phyloP scores from a whole-genome alignment of 2,329 filamentous ascomycete genomes.

The Pseudopyricularia cyperi region DNA sequence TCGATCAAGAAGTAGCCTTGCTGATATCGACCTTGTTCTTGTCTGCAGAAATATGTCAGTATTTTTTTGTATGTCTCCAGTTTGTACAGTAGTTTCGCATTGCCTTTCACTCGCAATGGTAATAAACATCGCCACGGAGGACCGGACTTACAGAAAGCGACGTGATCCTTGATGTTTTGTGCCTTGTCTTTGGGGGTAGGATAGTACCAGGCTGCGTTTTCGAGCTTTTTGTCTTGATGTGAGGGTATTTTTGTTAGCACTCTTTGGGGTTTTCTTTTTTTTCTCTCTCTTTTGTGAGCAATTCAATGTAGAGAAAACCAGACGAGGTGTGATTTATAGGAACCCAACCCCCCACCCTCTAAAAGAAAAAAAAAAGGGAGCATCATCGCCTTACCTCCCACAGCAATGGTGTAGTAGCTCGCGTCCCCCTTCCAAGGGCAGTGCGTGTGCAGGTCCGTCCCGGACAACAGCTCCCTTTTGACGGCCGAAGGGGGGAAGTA shows the following conservation, averaged over 20 bases:
- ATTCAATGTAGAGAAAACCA: no score
- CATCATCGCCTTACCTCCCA: constrained; percentile 22
- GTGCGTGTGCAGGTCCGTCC: constrained; percentile 29
- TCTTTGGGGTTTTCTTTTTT: not conserved
- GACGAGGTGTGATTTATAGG: not conserved
- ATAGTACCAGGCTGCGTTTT: constrained; percentile 48
- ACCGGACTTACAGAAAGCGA: constrained; percentile 41
- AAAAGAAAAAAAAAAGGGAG: not conserved
- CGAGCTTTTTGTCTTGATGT: constrained; percentile 25
- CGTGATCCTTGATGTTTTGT: constrained; percentile 36
- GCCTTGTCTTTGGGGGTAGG: constrained; percentile 32
- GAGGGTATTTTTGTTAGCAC: not conserved
- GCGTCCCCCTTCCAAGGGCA: constrained; percentile 47
- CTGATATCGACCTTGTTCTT: constrained; percentile 7
- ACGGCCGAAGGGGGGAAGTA: constrained; percentile 37
- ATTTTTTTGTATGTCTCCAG: no score
- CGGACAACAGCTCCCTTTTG: constrained; percentile 26
- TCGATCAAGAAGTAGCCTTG: not conserved
- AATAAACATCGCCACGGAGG: not conserved
- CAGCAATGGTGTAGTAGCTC: constrained; percentile 39
- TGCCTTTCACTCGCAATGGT: not conserved
- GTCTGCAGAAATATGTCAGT: no score
- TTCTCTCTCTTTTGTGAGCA: not conserved
- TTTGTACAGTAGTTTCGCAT: no score
- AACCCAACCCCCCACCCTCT: not conserved